Base-by-base conservation (phyloP, 768 basidiomycete genomes). In the Pholiota microspora region DNA sequence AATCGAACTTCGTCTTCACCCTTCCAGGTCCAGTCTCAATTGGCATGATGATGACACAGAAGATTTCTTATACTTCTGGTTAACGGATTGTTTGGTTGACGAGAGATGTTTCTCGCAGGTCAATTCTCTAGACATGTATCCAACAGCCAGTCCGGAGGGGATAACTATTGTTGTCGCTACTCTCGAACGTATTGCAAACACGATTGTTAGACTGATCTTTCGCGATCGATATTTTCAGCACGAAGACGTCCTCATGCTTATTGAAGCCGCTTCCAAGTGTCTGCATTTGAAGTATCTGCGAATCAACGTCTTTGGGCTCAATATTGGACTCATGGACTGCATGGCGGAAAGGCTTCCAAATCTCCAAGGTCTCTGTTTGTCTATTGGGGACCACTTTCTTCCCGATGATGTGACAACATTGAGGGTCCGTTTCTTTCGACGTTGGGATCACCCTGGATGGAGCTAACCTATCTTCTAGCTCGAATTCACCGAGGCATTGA, bases 1-100 rank as follows among this genome's bases (percentile, higher is more conserved):
- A 21, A 56, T 78, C 27, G 66, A 67, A 44, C 60, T 80, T 15
- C 70, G 75, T 34, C 64, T 80, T 21, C 76, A 77, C 45, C 71
- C 74, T 0, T 59, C 67, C 4, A 67, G 70, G 4, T 61, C 66
- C n/a, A 64, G 57, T 7, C 51, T 65, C 51, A 66, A 6, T n/a
- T n/a, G n/a, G n/a, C n/a, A n/a, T n/a, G n/a, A n/a, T 35, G 54
- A 7, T 58, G 79, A 29, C 61, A 9, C 7, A 23, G 40, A 42
- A 4, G 40, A 42, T 2, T 21, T 21, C 4, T 8, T 42, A 12
- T n/a, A 3, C 2, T 21, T 16, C 7, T 42, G 7, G 7, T 16
- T 42, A 9, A 2, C 12, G 40, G 18, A 42, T 1, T 42, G 40
- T 18, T 21, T 42, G 4, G 21, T 21, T 42, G 40, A 42, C 23